phyloP scores from a whole-genome alignment of 345 rosid species.

The Acer yangbiense region DNA sequence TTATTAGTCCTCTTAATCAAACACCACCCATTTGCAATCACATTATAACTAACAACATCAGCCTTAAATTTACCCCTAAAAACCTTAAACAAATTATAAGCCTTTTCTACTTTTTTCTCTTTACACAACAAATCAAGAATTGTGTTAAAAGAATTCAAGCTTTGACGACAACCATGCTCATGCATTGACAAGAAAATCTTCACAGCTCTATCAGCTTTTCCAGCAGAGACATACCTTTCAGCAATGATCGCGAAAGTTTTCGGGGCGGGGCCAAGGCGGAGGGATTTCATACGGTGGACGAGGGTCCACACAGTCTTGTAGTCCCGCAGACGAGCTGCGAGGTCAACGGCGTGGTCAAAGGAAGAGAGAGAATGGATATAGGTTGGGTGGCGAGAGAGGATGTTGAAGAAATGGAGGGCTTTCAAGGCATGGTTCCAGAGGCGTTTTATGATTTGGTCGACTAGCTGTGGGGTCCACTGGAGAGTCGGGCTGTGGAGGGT shows the following conservation, averaged over 20 bases:
- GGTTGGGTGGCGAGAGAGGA: slow-evolving; percentile 52
- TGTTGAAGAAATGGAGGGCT: slow-evolving; percentile 75
- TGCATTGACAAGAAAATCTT: slow-evolving; percentile 81
- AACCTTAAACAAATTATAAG: slow-evolving; percentile 62
- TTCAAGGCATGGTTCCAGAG: slow-evolving; percentile 89
- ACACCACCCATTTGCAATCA: slow-evolving; percentile 90
- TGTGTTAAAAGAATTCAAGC: slow-evolving; percentile 74
- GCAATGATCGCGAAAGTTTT: slow-evolving; percentile 73
- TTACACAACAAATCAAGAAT: slow-evolving; percentile 81
- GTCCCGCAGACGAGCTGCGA: slow-evolving; percentile 75
- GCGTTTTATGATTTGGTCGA: slow-evolving; percentile 61
- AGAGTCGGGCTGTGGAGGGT: slow-evolving; percentile 45
- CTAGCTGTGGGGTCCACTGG: slow-evolving; percentile 67
- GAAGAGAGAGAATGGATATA: slow-evolving; percentile 63
- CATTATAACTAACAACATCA: slow-evolving; percentile 75
- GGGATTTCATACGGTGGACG: slow-evolving; percentile 68
- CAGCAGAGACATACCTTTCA: slow-evolving; percentile 69
- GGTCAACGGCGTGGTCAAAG: slow-evolving; percentile 82
- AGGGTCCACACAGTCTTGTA: slow-evolving; percentile 51
- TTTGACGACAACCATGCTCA: slow-evolving; percentile 74
- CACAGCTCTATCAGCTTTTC: slow-evolving; percentile 76
- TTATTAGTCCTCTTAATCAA: slow-evolving; percentile 73
- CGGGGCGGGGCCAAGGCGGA: slow-evolving; percentile 64
- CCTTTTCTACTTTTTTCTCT: slow-evolving; percentile 74
- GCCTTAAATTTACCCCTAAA: slow-evolving; percentile 65